Evolutionary conservation across 2,329 filamentous ascomycete genomes (phyloP), one percentile per base, ranked within the genome.

Genomic region (Beauveria medogensis): DNA sequence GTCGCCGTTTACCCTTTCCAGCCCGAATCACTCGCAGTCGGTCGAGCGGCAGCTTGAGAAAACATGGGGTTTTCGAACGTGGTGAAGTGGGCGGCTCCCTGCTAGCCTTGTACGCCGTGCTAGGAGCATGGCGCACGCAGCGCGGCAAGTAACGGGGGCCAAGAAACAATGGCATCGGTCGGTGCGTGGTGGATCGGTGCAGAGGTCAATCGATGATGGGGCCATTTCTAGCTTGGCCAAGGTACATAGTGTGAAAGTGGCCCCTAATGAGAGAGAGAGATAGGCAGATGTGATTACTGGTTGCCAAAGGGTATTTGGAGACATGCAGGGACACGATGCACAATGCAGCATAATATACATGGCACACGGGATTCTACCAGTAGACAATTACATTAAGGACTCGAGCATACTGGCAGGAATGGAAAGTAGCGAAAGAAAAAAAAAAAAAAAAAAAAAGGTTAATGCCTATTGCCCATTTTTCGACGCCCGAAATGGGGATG

Each of bases 151-250:
- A 22, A n/a, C 20, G 30, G 55, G 43, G 34, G 18, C 18, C 14
- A 54, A 24, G 26, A 22, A 30, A 14, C 30, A 10, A 43, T 46
- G 3, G 37, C 37, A 52, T 41, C 40, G 48, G 48, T 46, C 16
- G 55, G 37, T 24, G 40, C n/a, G 56, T 40, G 46, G 40, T 53
- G 56, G 56, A 59, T 59, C 56, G 47, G 47, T 47, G n/a, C 30
- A 48, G 44, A 51, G 30, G 40, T 14, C 24, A 53, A 53, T 59
- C 56, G 18, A 53, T 59, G 48, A 59, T 59, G 56, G 56, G 47
- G 56, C 56, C 40, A 59, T 46, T 44, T 10, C 46, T 40, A 10
- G 9, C n/a, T 22, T 20, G 18, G 8, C 34, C 28, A 53, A 18
- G 40, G 53, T 54, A 20, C 3, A 37, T 37, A 3, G 34, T 16